Evolutionary conservation across 2,329 filamentous ascomycete species (phyloP).

Genomic region (Karstenula rhodostoma): DNA sequence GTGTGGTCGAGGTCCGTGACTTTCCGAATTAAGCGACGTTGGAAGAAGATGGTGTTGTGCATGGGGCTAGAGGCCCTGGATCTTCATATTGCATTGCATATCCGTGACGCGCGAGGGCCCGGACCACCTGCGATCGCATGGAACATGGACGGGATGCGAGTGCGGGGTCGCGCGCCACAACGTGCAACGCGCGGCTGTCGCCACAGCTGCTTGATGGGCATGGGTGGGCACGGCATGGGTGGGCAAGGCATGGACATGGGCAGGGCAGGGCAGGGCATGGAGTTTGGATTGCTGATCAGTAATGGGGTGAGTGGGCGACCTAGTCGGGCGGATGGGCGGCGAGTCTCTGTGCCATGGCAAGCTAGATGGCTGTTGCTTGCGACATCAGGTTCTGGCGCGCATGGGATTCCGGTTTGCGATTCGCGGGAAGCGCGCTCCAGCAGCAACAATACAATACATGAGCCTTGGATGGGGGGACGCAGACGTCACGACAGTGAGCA

Average conservation of each 20-base stretch:
- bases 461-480: background rate
- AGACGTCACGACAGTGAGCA: conserved; percentile 1
- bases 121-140: conserved; percentile 9
- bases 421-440: conserved; percentile 16
- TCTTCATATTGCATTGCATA: conserved; percentile 16
- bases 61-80: conserved; percentile 12
- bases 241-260: too few relatives aligned
- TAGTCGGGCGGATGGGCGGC: background rate
- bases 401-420: background rate
- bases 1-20: conserved; percentile 9
- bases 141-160: background rate
- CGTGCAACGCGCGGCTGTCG: conserved; percentile 10
- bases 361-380: background rate
- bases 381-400: background rate
- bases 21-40: conserved; percentile 13
- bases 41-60: conserved; percentile 16
- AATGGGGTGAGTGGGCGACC: too few relatives aligned
- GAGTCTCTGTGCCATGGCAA: background rate
- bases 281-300: background rate
- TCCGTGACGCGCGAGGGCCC: conserved; percentile 8
- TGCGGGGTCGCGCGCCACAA: conserved; percentile 16
- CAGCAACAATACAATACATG: too few relatives aligned
- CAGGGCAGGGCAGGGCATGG: too few relatives aligned
- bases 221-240: too few relatives aligned
- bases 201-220: background rate